Conservation (phyloP, 2,329 filamentous ascomycete species). For the Trichoderma brevicompactum region DNA sequence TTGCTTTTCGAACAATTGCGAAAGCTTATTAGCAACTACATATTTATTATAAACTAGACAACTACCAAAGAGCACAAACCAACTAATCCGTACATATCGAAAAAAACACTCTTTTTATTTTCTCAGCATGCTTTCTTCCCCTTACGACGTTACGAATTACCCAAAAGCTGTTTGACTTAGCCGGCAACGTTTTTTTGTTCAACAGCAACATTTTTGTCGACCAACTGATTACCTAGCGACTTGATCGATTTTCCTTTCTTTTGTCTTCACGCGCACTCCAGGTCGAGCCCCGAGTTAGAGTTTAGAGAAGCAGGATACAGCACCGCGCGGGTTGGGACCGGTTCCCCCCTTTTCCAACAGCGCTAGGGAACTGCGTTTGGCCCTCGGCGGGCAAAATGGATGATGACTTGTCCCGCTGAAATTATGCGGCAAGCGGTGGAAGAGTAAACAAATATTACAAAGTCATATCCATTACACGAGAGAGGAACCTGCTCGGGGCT, state of each 20-base stretch:
- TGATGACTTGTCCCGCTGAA: background rate
- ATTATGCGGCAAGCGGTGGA: slow-evolving; percentile 5
- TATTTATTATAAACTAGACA: slow-evolving; percentile 20
- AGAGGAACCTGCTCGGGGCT: slow-evolving; percentile 21
- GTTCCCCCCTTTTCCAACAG: background rate
- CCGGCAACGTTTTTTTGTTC: slow-evolving; percentile 22
- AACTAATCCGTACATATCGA: slow-evolving; percentile 29
- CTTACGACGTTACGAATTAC: slow-evolving; percentile 30
- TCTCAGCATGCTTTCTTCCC: slow-evolving; percentile 4
- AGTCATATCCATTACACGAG: background rate
- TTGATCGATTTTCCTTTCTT: slow-evolving; percentile 22
- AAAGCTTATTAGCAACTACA: slow-evolving; percentile 7
- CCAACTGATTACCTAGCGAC: slow-evolving; percentile 29
- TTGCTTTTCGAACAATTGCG: background rate
- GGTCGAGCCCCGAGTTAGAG: slow-evolving; percentile 27
- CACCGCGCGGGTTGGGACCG: background rate
- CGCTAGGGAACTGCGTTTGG: background rate
- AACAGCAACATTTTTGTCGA: slow-evolving; percentile 17
- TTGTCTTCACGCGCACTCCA: slow-evolving; percentile 4
- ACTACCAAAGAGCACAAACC: slow-evolving; percentile 20
- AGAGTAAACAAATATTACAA: background rate
- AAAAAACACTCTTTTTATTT: slow-evolving; percentile 6
- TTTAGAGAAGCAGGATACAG: slow-evolving; percentile 12
- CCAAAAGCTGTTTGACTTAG: slow-evolving; percentile 26
- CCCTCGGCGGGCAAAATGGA: background rate